Evolutionary conservation across 192 early-diverging fungal species (phyloP), one percentile per base, ranked within the genome.

Genomic region (Umbelopsis sp.): DNA sequence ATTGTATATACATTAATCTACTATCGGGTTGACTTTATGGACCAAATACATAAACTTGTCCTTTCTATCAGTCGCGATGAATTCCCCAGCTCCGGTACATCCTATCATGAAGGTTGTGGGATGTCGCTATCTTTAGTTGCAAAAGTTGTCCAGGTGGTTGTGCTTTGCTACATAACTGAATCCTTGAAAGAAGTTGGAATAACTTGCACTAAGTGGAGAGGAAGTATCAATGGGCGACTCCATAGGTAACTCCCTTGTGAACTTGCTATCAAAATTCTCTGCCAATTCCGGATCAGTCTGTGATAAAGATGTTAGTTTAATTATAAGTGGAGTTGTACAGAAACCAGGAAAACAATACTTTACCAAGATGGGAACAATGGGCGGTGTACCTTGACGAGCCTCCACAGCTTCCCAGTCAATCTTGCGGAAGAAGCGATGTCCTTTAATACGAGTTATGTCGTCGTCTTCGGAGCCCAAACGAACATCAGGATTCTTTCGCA

Each of bases 211-310:
- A 8, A 81, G 16, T 11, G 70, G 29, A 16, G 20, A 38, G 17
- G 65, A 45, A 10, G 51, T 22, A 31, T 74, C 72, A 29, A 79
- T 72, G 17, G 90, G 86, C 6, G 89, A 85, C 41, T 85, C 83
- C 14, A 80, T 77, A 10, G 86, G 72, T 12, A 85, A 71, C 78
- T 87, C 74, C 31, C 31, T 54, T 0, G 94, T 95, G 69, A 97
- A 97, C 59, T 88, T 86, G 2, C 79, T 59, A 68, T 90, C 91
- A 83, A 97, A 97, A 70, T 95, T 93, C 75, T 91, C 89, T 4
- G 90, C 89, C 70, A 92, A 88, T 66, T 82, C 84, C 16, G 87
- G 85, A 45, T 84, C 82, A 20, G 77, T 79, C 82, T 90, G 69
- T 11, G 38, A 17, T 50, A 56, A 9, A 2, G 5, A 21, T 43